Evolutionary conservation across 306 rosid genomes (phyloP), one percentile per base, ranked within the genome.

Genomic region (Rubus idaeus): DNA sequence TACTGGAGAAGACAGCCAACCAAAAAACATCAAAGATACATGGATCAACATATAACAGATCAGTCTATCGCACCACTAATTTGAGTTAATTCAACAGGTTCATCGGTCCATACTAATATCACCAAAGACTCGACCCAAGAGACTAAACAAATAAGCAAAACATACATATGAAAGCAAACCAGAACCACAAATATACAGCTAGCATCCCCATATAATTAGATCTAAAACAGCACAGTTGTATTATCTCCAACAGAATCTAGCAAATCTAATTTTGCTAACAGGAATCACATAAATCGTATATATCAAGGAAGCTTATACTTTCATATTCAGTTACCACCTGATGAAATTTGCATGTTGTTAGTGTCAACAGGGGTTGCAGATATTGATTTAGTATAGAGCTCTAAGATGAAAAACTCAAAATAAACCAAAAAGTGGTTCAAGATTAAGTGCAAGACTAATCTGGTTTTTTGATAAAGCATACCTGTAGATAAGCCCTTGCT

Each of bases 401-500:
- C 20, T 46, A 21, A 55, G 41, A 37, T 42, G 55, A 30, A 8
- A 66, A 68, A 46, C 56, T 21, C 17, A 13, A 6, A 23, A 68
- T 18, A 42, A 68, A 12, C 9, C n/a, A 67, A 20, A 7, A 45
- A 45, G n/a, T 23, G n/a, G 3, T 46, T 37, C 20, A 63, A 63
- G 1, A 39, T 7, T 39, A 78, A 44, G 66, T 71, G 18, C 44
- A 64, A 3, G 23, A 41, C 47, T 35, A 42, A 35, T 10, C 53
- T 39, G 7, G 40, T 40, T 60, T 30, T 30, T 72, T 50, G 37
- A 17, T 17, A 16, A 16, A 82, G 50, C 83, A 68, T 80, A 95
- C 97, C 99, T 92, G 84, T 92, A 95, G 71, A 95, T 81, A 83
- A 89, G 96, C 74, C 85, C 92, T 82, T 82, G 86, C 81, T 87